These are phyloP conservation scores for Penicillium herquei DNA, from an alignment of 495 filamentous ascomycete genomes.

Conservation along the genomic window DNA sequence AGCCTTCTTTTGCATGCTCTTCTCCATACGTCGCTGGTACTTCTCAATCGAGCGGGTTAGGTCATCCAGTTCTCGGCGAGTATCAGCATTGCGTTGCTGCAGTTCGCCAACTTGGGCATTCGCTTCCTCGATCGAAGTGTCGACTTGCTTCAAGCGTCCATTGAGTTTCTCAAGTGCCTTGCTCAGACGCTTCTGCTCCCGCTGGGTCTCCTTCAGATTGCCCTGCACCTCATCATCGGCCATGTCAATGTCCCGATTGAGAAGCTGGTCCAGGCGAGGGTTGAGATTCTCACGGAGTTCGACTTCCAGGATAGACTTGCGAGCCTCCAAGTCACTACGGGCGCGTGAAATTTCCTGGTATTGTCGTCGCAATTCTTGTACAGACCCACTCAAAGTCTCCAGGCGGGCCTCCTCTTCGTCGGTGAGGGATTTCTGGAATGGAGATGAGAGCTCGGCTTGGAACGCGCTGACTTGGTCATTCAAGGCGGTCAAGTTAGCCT, in stretches of 20 bases:
- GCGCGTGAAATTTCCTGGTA: slow-evolving; percentile 70
- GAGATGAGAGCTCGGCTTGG: slow-evolving; percentile 73
- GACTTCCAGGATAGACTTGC: slow-evolving; percentile 77
- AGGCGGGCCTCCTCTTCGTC: slow-evolving; percentile 78
- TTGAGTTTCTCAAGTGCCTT: slow-evolving; percentile 62
- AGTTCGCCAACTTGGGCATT: slow-evolving; percentile 59
- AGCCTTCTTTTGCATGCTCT: slow-evolving; percentile 82
- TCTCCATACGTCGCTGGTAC: slow-evolving; percentile 87
- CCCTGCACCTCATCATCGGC: slow-evolving; percentile 57
- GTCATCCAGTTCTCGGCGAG: slow-evolving; percentile 67
- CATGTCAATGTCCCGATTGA: slow-evolving; percentile 71
- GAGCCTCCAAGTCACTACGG: slow-evolving; percentile 74
- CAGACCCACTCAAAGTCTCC: slow-evolving; percentile 62
- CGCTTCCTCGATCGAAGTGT: slow-evolving; percentile 65
- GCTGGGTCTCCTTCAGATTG: slow-evolving; percentile 74
- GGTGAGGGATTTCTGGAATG: slow-evolving; percentile 90
- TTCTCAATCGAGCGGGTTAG: slow-evolving; percentile 79
- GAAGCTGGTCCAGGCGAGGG: slow-evolving; percentile 82
- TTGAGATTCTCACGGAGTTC: slow-evolving; percentile 83
- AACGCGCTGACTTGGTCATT: slow-evolving; percentile 70
- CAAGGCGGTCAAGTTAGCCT: slow-evolving; percentile 70
- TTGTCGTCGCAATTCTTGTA: slow-evolving; percentile 70
- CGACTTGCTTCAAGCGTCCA: slow-evolving; percentile 66
- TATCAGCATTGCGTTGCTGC: slow-evolving; percentile 62
- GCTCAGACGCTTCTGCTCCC: slow-evolving; percentile 74